A percentile compares a stretch with the other conserved stretches of the same genome.
Evolutionary conservation across 352 stramenopile species (phyloP).

Genomic region (Phytophthora chlamydospora): DNA sequence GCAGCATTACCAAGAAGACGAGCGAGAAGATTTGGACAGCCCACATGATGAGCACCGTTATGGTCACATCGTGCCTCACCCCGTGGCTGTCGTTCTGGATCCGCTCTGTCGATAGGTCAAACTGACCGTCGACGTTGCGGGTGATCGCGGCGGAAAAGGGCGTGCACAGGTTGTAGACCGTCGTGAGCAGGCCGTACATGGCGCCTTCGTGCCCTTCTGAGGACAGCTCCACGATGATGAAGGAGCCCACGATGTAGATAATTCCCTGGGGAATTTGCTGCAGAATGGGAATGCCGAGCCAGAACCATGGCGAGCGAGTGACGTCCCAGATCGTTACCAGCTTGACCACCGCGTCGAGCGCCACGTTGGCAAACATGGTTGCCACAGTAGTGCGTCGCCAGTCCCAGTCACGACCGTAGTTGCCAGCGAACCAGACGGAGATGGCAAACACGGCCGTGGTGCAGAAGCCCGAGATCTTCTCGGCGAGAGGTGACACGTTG

Average conservation of each 20-base stretch:
- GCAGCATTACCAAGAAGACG: constrained; percentile 56
- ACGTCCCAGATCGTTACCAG: constrained; percentile 62
- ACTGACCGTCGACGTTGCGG: constrained; percentile 46
- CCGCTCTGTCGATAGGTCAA: constrained; percentile 48
- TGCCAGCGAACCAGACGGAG: constrained; percentile 54
- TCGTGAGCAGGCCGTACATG: constrained; percentile 70
- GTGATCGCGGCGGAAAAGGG: constrained; percentile 54
- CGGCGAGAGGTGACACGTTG: constrained; percentile 44
- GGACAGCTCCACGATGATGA: constrained; percentile 66
- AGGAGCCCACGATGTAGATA: constrained; percentile 61
- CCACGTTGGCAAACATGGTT: constrained; percentile 41
- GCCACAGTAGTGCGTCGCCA: constrained; percentile 49
- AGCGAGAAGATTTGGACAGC: constrained; percentile 56
- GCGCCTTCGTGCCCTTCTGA: constrained; percentile 64
- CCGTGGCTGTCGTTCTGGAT: constrained; percentile 57
- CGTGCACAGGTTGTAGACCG: constrained; percentile 57
- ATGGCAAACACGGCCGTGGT: constrained; percentile 37
- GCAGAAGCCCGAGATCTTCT: constrained; percentile 46
- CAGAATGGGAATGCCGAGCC: constrained; percentile 49
- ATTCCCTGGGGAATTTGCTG: constrained; percentile 57
- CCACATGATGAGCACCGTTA: constrained; percentile 63
- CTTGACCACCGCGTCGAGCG: constrained; percentile 44
- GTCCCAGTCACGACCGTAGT: constrained; percentile 64
- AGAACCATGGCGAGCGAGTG: constrained; percentile 57
- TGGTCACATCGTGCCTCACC: constrained; percentile 57